Conservation (phyloP, 2,329 filamentous ascomycete species). For the Cryoendolithus antarcticus region DNA sequence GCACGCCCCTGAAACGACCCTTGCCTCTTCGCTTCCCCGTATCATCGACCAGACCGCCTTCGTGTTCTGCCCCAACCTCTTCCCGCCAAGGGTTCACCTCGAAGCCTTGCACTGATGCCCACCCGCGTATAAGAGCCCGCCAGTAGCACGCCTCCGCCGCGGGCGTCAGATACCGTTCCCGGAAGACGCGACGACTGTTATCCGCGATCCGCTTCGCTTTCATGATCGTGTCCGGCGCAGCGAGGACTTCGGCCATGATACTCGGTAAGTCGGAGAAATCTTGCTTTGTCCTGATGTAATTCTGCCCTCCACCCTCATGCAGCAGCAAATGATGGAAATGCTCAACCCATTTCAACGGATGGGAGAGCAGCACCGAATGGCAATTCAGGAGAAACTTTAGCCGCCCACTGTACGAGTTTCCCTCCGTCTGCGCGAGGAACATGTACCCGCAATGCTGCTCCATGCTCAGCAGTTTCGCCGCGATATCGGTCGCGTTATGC, state of each 20-base stretch:
- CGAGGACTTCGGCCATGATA: conserved; percentile 10
- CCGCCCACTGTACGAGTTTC: conserved; percentile 23
- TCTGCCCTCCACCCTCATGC: conserved; percentile 17
- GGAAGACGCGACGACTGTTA: conserved; percentile 13
- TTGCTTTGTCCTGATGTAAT: conserved; percentile 19
- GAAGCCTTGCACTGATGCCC: conserved; percentile 15
- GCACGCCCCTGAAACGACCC: conserved; percentile 13
- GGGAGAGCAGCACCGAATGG: conserved; percentile 19
- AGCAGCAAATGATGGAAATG: conserved; percentile 21
- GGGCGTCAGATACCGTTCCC: conserved; percentile 17
- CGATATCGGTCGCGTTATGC: conserved; percentile 13
- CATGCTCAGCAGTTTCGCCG: conserved; percentile 12
- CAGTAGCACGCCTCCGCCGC: conserved; percentile 15
- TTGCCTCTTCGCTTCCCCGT: conserved; percentile 10
- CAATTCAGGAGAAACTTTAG: conserved; percentile 24
- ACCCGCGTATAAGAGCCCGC: conserved; percentile 17
- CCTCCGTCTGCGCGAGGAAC: conserved; percentile 23
- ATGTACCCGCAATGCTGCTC: conserved; percentile 22
- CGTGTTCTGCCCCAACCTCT: conserved; percentile 8
- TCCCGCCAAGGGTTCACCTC: conserved; percentile 14
- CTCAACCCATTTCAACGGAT: conserved; percentile 20
- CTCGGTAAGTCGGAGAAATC: conserved; percentile 19
- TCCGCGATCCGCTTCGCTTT: conserved; percentile 12
- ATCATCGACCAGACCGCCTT: conserved; percentile 1
- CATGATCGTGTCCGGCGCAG: conserved; percentile 1